Evolutionary conservation across 2,329 filamentous ascomycete genomes (phyloP).

Genomic region (Cladosporium sp.): DNA sequence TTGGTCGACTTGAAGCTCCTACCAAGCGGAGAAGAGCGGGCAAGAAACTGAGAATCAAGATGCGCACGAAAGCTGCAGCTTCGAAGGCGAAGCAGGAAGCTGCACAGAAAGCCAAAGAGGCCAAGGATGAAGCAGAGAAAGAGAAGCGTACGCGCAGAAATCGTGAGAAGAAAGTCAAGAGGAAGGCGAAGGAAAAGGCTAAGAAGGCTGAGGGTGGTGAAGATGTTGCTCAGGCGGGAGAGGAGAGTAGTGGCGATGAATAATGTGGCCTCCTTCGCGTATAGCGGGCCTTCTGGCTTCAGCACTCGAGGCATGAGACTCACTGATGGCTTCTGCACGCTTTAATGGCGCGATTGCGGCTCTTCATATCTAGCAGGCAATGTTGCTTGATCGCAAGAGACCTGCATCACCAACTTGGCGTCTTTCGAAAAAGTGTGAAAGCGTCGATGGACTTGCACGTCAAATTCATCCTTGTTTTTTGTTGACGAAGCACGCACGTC

Average conservation of each 20-base stretch:
- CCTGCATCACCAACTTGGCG: too few species aligned
- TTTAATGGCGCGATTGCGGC: too few species aligned
- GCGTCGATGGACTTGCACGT: too few species aligned
- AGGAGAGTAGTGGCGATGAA: constrained; percentile 1
- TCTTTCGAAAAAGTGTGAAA: too few species aligned
- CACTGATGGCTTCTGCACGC: too few species aligned
- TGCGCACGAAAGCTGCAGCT: constrained; percentile 22
- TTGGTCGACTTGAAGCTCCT: background rate
- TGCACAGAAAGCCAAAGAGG: constrained; percentile 21
- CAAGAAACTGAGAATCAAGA: constrained; percentile 29
- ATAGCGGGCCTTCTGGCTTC: too few species aligned
- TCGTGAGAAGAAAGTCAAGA: constrained; percentile 34
- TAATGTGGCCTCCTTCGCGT: background rate
- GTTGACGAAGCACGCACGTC: too few species aligned
- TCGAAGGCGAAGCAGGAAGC: constrained; percentile 20
- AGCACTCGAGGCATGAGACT: too few species aligned
- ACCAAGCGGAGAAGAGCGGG: constrained; percentile 26
- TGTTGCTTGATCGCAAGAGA: too few species aligned
- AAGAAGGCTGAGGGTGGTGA: constrained; percentile 25
- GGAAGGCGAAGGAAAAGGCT: constrained; percentile 30
- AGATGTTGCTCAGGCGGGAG: background rate
- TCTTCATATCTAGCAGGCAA: too few species aligned
- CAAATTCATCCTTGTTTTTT: too few species aligned
- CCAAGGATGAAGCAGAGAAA: constrained; percentile 26
- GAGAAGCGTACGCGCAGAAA: constrained; percentile 32